Conservation (phyloP, 495 filamentous ascomycete species). For the Wilcoxina mikolae region DNA sequence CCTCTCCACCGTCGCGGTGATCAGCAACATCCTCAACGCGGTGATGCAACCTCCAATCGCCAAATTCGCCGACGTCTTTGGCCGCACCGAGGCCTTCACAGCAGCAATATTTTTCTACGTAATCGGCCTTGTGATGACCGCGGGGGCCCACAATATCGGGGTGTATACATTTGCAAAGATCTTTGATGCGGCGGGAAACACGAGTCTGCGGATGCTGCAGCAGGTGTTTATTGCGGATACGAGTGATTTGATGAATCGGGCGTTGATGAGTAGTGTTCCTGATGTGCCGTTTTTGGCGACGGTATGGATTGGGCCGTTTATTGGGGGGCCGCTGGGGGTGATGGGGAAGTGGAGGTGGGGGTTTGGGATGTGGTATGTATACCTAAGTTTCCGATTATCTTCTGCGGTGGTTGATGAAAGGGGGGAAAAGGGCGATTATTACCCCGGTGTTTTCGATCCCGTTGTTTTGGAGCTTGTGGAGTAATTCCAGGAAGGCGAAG, state of each 20-base stretch:
- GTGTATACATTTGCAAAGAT: slow-evolving; percentile 54
- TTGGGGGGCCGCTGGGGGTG: slow-evolving; percentile 32
- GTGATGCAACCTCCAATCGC: slow-evolving; percentile 56
- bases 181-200: slow-evolving; percentile 53
- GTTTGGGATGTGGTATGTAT: slow-evolving; percentile 28
- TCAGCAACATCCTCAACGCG: slow-evolving; percentile 41
- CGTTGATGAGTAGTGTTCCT: slow-evolving; percentile 43
- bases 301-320: slow-evolving; percentile 47
- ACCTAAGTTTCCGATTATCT: slow-evolving; percentile 1
- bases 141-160: slow-evolving; percentile 47
- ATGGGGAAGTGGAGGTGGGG: slow-evolving; percentile 30
- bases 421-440: slow-evolving; percentile 24
- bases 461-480: slow-evolving; percentile 20
- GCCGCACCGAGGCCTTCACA: slow-evolving; percentile 49
- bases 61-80: slow-evolving; percentile 55
- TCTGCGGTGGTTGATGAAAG: not conserved
- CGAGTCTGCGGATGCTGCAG: slow-evolving; percentile 48
- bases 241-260: slow-evolving; percentile 50
- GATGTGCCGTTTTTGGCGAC: slow-evolving; percentile 49
- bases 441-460: slow-evolving; percentile 40
- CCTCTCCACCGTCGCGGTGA: slow-evolving; percentile 42
- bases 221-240: slow-evolving; percentile 65
- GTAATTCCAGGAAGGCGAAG: not conserved
- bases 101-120: slow-evolving; percentile 37
- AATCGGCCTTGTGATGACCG: slow-evolving; percentile 55